A percentile compares a stretch with the other conserved stretches of the same genome.
Evolutionary conservation across 2,329 filamentous ascomycete species (phyloP).

Genomic region (Ophiostoma sp.): DNA sequence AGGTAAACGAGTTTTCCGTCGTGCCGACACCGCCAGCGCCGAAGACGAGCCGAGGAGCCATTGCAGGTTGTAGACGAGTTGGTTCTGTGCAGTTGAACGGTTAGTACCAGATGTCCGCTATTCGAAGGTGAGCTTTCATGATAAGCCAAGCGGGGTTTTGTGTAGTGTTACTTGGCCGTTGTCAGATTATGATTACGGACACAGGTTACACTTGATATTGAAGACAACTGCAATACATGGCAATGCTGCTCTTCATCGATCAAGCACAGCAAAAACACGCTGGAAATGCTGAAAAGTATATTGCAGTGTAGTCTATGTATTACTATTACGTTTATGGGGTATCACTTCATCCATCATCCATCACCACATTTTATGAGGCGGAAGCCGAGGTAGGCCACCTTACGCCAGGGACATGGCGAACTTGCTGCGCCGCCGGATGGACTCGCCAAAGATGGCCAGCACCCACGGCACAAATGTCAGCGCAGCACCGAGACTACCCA

Average conservation of each 20-base stretch:
- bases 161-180: background rate
- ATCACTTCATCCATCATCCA: background rate
- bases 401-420: slow-evolving; percentile 53
- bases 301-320: no score
- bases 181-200: no score
- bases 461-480: slow-evolving; percentile 85
- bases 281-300: no score
- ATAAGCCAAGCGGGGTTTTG: background rate
- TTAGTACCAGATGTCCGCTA: background rate
- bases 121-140: background rate
- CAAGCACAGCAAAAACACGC: no score
- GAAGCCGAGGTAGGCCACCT: background rate
- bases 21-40: slow-evolving; percentile 27
- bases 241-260: no score
- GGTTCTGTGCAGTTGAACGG: background rate
- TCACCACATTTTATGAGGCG: background rate
- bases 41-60: slow-evolving; percentile 25
- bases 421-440: slow-evolving; percentile 67
- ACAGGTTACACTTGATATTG: no score
- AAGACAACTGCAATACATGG: no score
- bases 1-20: slow-evolving; percentile 25
- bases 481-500: slow-evolving; percentile 64
- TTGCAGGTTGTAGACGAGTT: background rate
- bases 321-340: no score
- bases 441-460: slow-evolving; percentile 69